phyloP scores from a whole-genome alignment of 2,329 filamentous ascomycete species.

The Hypoxylon rubiginosum region DNA sequence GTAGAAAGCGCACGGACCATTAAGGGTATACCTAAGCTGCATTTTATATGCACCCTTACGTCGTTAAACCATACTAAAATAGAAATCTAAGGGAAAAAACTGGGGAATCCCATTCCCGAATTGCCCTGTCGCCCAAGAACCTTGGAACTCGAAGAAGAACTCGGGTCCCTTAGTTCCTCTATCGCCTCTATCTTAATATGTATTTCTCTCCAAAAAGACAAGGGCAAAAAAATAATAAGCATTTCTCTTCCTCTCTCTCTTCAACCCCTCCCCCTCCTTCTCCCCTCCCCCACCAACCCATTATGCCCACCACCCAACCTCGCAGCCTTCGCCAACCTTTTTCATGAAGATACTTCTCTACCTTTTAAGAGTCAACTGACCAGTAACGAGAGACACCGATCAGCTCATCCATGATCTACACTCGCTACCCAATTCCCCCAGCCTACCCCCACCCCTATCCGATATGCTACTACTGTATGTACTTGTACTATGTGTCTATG shows the following conservation, averaged over 20 bases:
- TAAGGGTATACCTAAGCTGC: background rate
- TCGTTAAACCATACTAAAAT: conserved; percentile 42
- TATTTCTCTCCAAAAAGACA: background rate
- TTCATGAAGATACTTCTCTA: conserved; percentile 11
- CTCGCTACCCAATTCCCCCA: background rate
- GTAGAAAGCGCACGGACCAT: conserved; percentile 29
- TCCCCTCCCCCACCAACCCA: conserved; percentile 29
- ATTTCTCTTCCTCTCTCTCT: conserved; percentile 19
- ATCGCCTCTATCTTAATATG: background rate
- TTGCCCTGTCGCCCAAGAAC: conserved; percentile 12
- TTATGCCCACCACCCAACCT: background rate
- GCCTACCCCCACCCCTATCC: conserved; percentile 32
- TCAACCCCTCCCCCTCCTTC: conserved; percentile 1
- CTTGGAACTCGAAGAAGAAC: background rate
- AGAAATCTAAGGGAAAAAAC: conserved; percentile 31
- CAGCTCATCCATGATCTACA: conserved; percentile 17
- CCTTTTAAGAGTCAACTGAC: conserved; percentile 34
- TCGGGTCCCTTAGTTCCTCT: background rate
- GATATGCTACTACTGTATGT: conserved; percentile 6
- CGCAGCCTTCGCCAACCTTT: background rate
- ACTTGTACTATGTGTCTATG: background rate
- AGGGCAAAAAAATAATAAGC: background rate
- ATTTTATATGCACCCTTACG: conserved; percentile 39
- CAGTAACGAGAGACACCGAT: conserved; percentile 38
- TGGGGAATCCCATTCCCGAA: conserved; percentile 20